Percentiles rank a stretch among this genome's conserved stretches.
Conservation (phyloP, 2,329 filamentous ascomycete genomes). For the Cadophora malorum region DNA sequence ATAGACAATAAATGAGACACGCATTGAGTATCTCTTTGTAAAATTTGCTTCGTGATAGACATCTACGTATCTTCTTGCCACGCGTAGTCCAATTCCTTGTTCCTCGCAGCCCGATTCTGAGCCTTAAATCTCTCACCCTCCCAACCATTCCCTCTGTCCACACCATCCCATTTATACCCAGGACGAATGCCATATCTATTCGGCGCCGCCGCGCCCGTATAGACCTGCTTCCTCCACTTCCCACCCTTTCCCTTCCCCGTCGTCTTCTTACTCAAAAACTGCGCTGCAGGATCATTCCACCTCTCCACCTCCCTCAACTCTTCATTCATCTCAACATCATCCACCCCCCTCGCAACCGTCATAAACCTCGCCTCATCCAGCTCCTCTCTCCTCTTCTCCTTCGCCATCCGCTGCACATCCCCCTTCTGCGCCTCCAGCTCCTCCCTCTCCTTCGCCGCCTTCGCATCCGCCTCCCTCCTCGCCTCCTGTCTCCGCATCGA, state of each 20-base stretch:
- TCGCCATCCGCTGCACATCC: slow-evolving; percentile 79
- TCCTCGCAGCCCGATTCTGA: slow-evolving; percentile 76
- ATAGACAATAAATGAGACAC: slow-evolving; percentile 21
- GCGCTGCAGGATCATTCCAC: slow-evolving; percentile 94
- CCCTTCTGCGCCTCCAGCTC: slow-evolving; percentile 78
- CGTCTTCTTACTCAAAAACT: slow-evolving; percentile 66
- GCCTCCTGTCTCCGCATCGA: slow-evolving; percentile 89
- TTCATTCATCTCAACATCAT: slow-evolving; percentile 85
- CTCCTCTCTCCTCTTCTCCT: slow-evolving; percentile 67
- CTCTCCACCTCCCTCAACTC: slow-evolving; percentile 77
- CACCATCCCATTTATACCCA: slow-evolving; percentile 95
- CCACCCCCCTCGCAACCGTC: slow-evolving; percentile 78
- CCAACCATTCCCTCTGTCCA: slow-evolving; percentile 92
- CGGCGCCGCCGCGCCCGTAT: slow-evolving; percentile 80
- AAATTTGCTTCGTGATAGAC: background rate
- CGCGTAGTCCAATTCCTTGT: slow-evolving; percentile 82
- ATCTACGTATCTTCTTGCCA: slow-evolving; percentile 94
- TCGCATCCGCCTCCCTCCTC: slow-evolving; percentile 77
- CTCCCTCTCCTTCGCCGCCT: slow-evolving; percentile 66
- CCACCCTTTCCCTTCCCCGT: slow-evolving; percentile 37
- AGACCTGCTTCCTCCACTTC: slow-evolving; percentile 53
- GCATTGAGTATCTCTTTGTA: slow-evolving; percentile 15
- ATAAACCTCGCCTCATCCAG: slow-evolving; percentile 84
- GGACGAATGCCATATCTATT: slow-evolving; percentile 95
- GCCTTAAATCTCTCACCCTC: slow-evolving; percentile 93